phyloP scores from a whole-genome alignment of 257 asterid species.

The Jacaranda mimosifolia region DNA sequence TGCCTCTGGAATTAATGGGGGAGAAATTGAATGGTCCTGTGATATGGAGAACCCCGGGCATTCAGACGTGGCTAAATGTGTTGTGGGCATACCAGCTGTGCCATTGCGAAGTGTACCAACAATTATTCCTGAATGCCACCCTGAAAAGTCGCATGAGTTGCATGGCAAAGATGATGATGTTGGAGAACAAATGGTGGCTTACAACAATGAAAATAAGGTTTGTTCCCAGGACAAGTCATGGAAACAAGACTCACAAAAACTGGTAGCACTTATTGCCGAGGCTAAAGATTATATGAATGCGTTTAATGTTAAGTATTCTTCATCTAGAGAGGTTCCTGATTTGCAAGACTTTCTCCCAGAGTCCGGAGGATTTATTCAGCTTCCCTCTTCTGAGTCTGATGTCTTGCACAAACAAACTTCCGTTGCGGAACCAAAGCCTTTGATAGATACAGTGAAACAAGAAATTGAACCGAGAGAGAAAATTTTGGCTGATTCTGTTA shows the following conservation, averaged over 20 bases:
- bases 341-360: neutral
- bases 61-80: constrained; percentile 3
- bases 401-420: neutral
- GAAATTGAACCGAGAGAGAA: neutral
- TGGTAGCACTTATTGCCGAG: constrained; percentile 26
- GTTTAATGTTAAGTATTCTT: neutral
- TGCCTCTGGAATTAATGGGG: neutral
- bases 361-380: neutral
- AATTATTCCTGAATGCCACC: neutral
- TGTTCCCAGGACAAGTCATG: constrained; percentile 2
- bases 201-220: constrained; percentile 3
- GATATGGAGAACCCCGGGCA: neutral
- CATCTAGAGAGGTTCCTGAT: neutral
- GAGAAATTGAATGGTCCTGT: neutral
- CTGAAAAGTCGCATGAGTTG: neutral
- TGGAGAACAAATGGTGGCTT: neutral
- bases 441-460: neutral
- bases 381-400: neutral
- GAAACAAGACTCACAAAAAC: constrained; percentile 14
- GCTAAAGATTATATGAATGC: constrained; percentile 35
- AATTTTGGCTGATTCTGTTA: neutral
- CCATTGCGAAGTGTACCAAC: constrained; percentile 42
- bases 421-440: neutral
- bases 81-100: constrained; percentile 27
- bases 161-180: constrained; percentile 8